These are phyloP conservation scores for Xylariomycetidae sp. DNA, from an alignment of 2,329 filamentous ascomycete genomes.

Conservation along the genomic window DNA sequence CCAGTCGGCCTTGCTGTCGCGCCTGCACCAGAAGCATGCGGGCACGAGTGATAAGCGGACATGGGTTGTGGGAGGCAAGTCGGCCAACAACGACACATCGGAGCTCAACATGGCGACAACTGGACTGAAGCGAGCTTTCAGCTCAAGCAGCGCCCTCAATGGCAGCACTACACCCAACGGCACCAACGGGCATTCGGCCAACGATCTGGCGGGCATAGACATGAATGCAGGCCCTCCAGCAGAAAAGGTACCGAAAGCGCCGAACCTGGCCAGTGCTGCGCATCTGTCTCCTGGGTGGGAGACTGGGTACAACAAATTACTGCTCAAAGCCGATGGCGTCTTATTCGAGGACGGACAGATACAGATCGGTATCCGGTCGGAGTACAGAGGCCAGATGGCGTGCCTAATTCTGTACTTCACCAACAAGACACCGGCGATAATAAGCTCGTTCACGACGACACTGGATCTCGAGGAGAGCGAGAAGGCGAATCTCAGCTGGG, in stretches of 20 bases:
- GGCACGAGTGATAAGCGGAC: constrained; percentile 92
- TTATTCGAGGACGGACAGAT: constrained; percentile 94
- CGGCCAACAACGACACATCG: constrained; percentile 75
- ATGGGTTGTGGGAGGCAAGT: constrained; percentile 96
- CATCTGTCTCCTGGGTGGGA: constrained; percentile 96
- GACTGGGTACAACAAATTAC: constrained; percentile 74
- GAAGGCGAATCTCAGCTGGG: constrained; percentile 66
- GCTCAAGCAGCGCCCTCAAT: constrained; percentile 45
- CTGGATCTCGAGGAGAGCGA: constrained; percentile 71
- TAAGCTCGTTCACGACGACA: constrained; percentile 91
- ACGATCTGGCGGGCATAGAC: constrained; percentile 78
- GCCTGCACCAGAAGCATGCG: constrained; percentile 89
- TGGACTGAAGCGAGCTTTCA: constrained; percentile 83
- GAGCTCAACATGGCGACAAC: constrained; percentile 78
- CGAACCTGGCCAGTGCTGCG: constrained; percentile 85
- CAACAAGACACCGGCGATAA: constrained; percentile 81
- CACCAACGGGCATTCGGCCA: constrained; percentile 41
- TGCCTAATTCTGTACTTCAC: constrained; percentile 94
- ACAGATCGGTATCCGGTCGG: constrained; percentile 84
- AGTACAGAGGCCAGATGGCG: constrained; percentile 92
- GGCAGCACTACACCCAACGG: constrained; percentile 40
- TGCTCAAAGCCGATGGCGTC: constrained; percentile 76
- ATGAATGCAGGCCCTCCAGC: constrained; percentile 57
- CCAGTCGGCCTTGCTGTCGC: constrained; percentile 82
- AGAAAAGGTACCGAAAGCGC: constrained; percentile 55